Percentiles rank a stretch among this genome's conserved stretches.
Evolutionary conservation across 257 asterid genomes (phyloP).

Genomic region (Solanum virginianum): DNA sequence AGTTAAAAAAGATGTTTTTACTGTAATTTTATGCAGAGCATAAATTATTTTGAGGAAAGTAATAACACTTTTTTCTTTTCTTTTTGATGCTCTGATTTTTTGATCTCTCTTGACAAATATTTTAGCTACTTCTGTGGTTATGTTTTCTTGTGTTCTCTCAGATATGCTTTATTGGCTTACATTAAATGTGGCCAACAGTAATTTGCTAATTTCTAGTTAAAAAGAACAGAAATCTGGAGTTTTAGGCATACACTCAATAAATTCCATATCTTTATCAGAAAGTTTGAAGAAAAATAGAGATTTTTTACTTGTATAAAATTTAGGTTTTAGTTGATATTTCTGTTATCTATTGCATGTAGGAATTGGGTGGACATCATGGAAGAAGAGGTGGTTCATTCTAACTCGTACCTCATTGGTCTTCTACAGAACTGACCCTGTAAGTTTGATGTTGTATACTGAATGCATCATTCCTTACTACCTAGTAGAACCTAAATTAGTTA

Average conservation of each 20-base stretch:
- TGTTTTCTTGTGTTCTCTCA: not conserved
- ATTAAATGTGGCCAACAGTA: not conserved
- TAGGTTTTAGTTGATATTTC: not conserved
- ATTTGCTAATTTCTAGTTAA: not conserved
- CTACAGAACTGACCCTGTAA: slow-evolving; percentile 97
- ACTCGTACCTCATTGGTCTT: slow-evolving; percentile 95
- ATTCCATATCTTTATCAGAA: not conserved
- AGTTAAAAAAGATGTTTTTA: not conserved
- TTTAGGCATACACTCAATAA: not conserved
- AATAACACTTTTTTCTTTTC: not conserved
- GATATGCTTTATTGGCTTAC: not conserved
- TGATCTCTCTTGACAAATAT: not conserved
- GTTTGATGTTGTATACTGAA: slow-evolving; percentile 13
- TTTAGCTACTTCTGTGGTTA: not conserved
- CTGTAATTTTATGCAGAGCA: not conserved
- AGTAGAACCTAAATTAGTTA: not conserved
- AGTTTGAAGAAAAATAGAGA: not conserved
- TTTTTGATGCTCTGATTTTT: not conserved
- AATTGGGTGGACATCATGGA: slow-evolving; percentile 99
- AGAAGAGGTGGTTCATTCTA: slow-evolving; percentile 96
- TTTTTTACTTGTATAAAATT: not conserved
- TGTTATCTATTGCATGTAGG: slow-evolving; percentile 30
- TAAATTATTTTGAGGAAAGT: not conserved
- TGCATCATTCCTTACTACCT: not conserved
- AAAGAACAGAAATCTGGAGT: not conserved